Base-by-base conservation (phyloP, 495 filamentous ascomycete genomes). In the Bacidia gigantensis region DNA sequence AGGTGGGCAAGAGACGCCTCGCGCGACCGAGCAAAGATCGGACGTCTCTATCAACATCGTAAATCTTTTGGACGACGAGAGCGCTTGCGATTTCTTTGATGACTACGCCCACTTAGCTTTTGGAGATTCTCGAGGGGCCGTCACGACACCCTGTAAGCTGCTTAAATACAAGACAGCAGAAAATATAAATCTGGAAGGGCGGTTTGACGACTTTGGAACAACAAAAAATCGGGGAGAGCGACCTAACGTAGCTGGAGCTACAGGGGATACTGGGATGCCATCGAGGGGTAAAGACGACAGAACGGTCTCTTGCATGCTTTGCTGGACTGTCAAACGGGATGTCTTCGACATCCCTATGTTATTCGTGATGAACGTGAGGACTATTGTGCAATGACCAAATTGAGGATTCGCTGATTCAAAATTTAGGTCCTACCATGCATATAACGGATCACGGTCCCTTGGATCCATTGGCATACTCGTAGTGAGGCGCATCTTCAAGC, bases 331-430 rank as follows among this genome's bases (percentile, higher is more conserved):
- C 52, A 92, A 89, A 73, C 74, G 92, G 54, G 92, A 98, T 66
- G 86, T 92, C 43, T 98, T 97, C 69, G 92, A 96, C 66, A 95
- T 98, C 65, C 92, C 92, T 24, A 96, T 95, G 89, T 68, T 98
- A 65, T 92, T 96, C 67, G 81, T 95, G 60, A 89, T 95, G 71
- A 95, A 95, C 69, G 92, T 95, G 63, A 81, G 89, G 82, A 9
- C 9, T 20, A 55, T 20, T 20, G 9, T 21, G 49, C 20, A n/a
- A 17, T 11, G 18, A 18, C 26, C 43, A 23, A 1, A 39, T n/a
- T n/a, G n/a, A 10, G 26, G 21, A 18, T 23, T 29, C n/a, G 32
- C 54, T 52, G 38, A 51, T 38, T n/a, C 39, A 10, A 20, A 5
- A 17, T n/a, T 46, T 22, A 56, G 54, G 41, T 61, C 50, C 44